A percentile compares a stretch with the other conserved stretches of the same genome.
Conservation (phyloP, 2,329 filamentous ascomycete genomes). For the Cladophialophora psammophila region DNA sequence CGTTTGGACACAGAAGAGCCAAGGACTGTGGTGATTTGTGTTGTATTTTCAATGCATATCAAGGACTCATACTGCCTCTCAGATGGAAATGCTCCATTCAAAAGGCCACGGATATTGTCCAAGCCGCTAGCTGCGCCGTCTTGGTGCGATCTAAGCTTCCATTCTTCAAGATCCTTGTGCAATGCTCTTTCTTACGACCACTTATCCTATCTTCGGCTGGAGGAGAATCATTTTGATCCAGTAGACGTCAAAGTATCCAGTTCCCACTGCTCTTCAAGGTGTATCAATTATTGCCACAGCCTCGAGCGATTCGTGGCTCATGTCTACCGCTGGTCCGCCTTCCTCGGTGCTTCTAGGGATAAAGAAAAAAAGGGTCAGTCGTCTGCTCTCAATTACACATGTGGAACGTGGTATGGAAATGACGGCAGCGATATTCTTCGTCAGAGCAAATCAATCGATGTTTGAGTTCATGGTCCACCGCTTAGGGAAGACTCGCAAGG, state of each 20-base stretch:
- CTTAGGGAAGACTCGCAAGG: background rate
- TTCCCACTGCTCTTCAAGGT: background rate
- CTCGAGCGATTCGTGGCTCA: background rate
- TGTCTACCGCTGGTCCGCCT: too few relatives aligned
- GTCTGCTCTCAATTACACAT: background rate
- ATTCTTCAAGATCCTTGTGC: background rate
- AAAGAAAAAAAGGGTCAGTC: background rate
- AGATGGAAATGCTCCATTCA: too few relatives aligned
- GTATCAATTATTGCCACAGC: background rate
- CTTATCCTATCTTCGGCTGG: background rate
- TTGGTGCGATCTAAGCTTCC: background rate
- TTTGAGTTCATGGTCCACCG: background rate
- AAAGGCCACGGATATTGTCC: too few relatives aligned
- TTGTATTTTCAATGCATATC: too few relatives aligned
- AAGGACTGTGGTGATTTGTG: too few relatives aligned
- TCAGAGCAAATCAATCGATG: background rate
- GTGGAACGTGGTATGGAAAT: background rate
- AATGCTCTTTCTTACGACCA: background rate
- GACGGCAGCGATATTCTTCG: background rate
- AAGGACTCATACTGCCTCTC: too few relatives aligned
- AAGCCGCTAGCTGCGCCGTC: too few relatives aligned
- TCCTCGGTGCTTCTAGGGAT: background rate
- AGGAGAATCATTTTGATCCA: background rate
- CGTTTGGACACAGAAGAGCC: too few relatives aligned
- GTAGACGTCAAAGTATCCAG: background rate